Conservation (phyloP, 2,329 filamentous ascomycete species). For the Fusarium subtropicale region DNA sequence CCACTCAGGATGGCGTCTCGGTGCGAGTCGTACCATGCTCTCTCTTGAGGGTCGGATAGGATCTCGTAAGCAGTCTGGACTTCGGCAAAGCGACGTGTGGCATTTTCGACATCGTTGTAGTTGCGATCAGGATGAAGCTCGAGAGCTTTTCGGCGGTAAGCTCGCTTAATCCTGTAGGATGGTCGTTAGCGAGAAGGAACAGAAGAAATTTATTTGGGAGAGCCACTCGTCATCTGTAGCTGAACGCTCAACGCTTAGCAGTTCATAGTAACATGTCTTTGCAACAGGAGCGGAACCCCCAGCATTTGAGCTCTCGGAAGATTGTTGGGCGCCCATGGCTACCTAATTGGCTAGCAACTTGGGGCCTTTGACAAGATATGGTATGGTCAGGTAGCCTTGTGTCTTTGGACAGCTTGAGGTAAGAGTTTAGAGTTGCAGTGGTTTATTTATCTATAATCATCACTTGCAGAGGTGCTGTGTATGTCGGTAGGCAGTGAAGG, state of each 20-base stretch:
- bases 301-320: constrained; percentile 55
- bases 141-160: constrained; percentile 89
- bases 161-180: constrained; percentile 82
- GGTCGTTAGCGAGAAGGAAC: neutral
- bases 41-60: constrained; percentile 94
- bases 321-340: constrained; percentile 68
- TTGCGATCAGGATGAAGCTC: constrained; percentile 97
- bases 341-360: constrained; percentile 11
- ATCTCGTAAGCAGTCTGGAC: constrained; percentile 94
- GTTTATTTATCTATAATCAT: constrained; percentile 11
- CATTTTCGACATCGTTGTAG: constrained; percentile 82
- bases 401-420: neutral
- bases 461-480: constrained; percentile 3
- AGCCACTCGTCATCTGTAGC: constrained; percentile 83
- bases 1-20: constrained; percentile 84
- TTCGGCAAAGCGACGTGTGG: constrained; percentile 89
- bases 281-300: constrained; percentile 55
- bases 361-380: neutral
- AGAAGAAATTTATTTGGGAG: constrained; percentile 41
- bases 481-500: neutral
- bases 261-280: constrained; percentile 87
- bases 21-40: constrained; percentile 98
- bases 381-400: neutral
- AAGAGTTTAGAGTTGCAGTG: neutral
- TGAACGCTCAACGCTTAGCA: constrained; percentile 77